Evolutionary conservation across 2,329 filamentous ascomycete species (phyloP).

Genomic region (Trichophaea hybrida): DNA sequence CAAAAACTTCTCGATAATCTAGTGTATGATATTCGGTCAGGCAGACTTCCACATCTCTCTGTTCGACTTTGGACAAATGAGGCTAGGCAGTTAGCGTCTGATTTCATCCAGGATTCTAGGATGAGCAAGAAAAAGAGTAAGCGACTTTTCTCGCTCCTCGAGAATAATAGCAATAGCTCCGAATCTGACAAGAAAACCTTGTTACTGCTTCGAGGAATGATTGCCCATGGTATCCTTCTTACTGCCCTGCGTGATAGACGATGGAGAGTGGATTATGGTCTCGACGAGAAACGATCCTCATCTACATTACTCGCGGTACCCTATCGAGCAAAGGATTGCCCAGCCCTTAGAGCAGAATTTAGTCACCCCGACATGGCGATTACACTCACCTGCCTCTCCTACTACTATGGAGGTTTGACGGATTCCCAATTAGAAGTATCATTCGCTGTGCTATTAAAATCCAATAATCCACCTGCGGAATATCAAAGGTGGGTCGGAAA

Average conservation of each 20-base stretch:
- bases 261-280: constrained; percentile 52
- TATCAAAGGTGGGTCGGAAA: constrained; percentile 37
- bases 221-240: constrained; percentile 41
- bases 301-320: constrained; percentile 41
- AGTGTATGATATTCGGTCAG: neutral
- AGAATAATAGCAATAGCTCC: neutral
- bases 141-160: neutral
- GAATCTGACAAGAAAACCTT: constrained; percentile 29
- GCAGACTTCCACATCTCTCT: constrained; percentile 7
- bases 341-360: constrained; percentile 44
- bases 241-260: constrained; percentile 44
- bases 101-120: constrained; percentile 31
- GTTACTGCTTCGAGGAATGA: constrained; percentile 41
- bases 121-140: neutral
- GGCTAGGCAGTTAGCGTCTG: constrained; percentile 3
- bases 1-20: neutral
- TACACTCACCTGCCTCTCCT: constrained; percentile 41
- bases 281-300: constrained; percentile 32
- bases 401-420: constrained; percentile 43
- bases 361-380: constrained; percentile 48
- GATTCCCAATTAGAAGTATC: constrained; percentile 38
- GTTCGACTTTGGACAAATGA: constrained; percentile 10
- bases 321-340: constrained; percentile 45
- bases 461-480: constrained; percentile 40
- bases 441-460: constrained; percentile 37